phyloP scores from a whole-genome alignment of 768 basidiomycete genomes.

The Trametes sanguinea region DNA sequence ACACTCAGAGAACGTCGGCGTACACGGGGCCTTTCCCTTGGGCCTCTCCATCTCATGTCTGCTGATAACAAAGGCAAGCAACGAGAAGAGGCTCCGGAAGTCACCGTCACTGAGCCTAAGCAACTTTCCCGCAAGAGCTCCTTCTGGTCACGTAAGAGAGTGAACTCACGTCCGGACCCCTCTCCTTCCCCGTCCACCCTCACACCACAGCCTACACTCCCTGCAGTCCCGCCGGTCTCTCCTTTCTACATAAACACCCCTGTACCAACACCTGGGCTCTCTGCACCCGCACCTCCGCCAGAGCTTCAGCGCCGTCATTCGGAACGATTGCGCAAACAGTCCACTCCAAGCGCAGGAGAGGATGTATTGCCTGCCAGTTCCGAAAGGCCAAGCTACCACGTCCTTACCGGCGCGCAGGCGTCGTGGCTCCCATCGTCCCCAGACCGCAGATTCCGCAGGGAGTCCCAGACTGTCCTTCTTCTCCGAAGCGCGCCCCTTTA shows the following conservation, averaged over 20 bases:
- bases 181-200: slow-evolving; percentile 32
- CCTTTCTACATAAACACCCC: slow-evolving; percentile 43
- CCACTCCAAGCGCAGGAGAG: slow-evolving; percentile 18
- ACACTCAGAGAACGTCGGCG: slow-evolving; percentile 36
- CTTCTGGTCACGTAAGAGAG: slow-evolving; percentile 63
- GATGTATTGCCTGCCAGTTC: background rate
- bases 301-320: slow-evolving; percentile 50
- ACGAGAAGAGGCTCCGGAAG: slow-evolving; percentile 39
- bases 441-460: slow-evolving; percentile 29
- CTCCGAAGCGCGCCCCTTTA: slow-evolving; percentile 20
- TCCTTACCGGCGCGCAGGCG: slow-evolving; percentile 16
- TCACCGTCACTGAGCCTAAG: slow-evolving; percentile 37
- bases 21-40: slow-evolving; percentile 60
- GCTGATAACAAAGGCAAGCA: slow-evolving; percentile 45
- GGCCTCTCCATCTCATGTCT: slow-evolving; percentile 42
- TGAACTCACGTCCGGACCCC: slow-evolving; percentile 28
- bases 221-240: slow-evolving; percentile 44
- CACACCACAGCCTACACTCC: slow-evolving; percentile 37
- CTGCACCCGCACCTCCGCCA: slow-evolving; percentile 30
- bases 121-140: slow-evolving; percentile 58
- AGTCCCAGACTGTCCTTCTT: slow-evolving; percentile 24
- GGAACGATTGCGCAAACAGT: slow-evolving; percentile 26
- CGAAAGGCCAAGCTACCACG: slow-evolving; percentile 13
- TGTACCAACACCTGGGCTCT: slow-evolving; percentile 24
- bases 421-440: slow-evolving; percentile 26